These are phyloP conservation scores for Solanum hybrid DNA, from an alignment of 305 asterid genomes.

Conservation along the genomic window DNA sequence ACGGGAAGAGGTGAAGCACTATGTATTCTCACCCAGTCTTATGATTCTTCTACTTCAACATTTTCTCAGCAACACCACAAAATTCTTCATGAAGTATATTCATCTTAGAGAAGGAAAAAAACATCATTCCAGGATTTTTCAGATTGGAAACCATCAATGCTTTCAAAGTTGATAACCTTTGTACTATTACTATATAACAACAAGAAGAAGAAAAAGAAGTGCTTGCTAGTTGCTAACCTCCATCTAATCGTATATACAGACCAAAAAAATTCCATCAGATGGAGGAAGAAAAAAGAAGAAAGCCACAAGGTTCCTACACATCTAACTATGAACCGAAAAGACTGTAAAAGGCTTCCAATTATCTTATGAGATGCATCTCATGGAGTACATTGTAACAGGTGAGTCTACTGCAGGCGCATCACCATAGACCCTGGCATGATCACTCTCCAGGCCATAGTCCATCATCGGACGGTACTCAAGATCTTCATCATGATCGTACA, in stretches of 20 bases:
- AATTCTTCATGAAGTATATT: neutral
- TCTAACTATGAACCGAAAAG: neutral
- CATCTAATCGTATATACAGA: neutral
- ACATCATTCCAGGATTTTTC: neutral
- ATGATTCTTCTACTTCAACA: neutral
- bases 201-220: neutral
- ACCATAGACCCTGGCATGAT: constrained; percentile 45
- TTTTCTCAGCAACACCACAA: neutral
- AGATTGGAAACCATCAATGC: neutral
- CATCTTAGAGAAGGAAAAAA: neutral
- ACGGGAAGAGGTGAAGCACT: neutral
- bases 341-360: neutral
- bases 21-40: neutral
- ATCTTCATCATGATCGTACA: constrained; percentile 72
- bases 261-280: neutral
- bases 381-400: constrained; percentile 32
- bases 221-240: neutral
- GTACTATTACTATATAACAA: neutral
- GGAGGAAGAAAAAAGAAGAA: neutral
- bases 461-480: constrained; percentile 58
- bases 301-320: neutral
- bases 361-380: constrained; percentile 23
- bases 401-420: constrained; percentile 26
- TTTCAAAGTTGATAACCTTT: neutral
- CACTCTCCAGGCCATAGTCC: constrained; percentile 82